A percentile compares a stretch with the other conserved stretches of the same genome.
Evolutionary conservation across 2,329 filamentous ascomycete genomes (phyloP).

Genomic region (Aspergillus unguis): DNA sequence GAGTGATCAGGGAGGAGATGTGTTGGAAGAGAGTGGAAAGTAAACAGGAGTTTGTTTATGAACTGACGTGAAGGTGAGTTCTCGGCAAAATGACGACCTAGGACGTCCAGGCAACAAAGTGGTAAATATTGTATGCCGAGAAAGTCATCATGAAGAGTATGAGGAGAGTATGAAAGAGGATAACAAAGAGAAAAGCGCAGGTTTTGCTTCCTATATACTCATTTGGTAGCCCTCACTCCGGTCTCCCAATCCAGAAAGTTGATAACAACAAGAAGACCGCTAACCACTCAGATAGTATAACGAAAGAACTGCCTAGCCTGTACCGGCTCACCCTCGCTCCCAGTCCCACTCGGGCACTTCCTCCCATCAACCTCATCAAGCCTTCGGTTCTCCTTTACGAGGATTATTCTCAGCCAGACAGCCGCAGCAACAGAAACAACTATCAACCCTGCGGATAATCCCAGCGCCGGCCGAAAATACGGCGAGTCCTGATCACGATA

Average conservation of each 20-base stretch:
- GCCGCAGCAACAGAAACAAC: slow-evolving; percentile 26
- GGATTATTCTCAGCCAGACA: slow-evolving; percentile 26
- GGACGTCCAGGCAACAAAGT: no score
- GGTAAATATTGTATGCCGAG: no score
- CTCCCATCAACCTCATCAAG: slow-evolving; percentile 27
- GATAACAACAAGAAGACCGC: no score
- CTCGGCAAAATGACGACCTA: no score
- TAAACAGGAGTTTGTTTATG: no score
- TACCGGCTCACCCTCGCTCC: background rate
- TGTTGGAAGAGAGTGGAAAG: background rate
- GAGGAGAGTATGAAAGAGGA: no score
- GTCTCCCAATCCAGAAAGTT: no score
- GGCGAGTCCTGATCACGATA: slow-evolving; percentile 38
- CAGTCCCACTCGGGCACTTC: background rate
- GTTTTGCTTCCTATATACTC: no score
- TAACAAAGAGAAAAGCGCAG: no score
- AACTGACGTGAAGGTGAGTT: no score
- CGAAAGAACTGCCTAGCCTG: background rate
- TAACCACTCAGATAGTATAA: slow-evolving; percentile 1
- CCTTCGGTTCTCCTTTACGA: slow-evolving; percentile 45
- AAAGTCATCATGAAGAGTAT: no score
- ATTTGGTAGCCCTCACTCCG: no score
- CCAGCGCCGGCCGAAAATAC: slow-evolving; percentile 37
- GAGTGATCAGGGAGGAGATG: background rate
- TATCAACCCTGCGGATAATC: slow-evolving; percentile 35